Conservation (phyloP, 75 land plant species). For the Cryptomeria japonica region DNA sequence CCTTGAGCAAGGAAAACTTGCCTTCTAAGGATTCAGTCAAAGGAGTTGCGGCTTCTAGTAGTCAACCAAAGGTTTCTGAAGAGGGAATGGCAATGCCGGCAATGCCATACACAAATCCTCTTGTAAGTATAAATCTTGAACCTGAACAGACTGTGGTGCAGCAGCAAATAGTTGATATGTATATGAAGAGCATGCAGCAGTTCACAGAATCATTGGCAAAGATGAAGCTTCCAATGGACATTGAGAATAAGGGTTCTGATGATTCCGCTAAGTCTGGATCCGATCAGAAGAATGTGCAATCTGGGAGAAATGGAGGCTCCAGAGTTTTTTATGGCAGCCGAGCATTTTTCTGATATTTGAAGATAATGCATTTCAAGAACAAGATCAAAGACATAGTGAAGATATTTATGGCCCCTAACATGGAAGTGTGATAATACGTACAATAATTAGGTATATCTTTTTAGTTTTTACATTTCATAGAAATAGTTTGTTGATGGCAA, state of each 20-base stretch:
- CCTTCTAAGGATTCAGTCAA: conserved; percentile 16
- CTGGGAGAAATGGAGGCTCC: conserved; percentile 33
- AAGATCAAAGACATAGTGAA: neutral
- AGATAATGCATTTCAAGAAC: conserved; percentile 4
- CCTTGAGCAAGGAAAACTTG: conserved; percentile 15
- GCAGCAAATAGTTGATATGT: conserved; percentile 77
- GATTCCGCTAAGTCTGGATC: conserved; percentile 19
- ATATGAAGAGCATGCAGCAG: conserved; percentile 91
- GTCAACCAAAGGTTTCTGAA: conserved; percentile 21
- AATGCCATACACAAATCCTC: conserved; percentile 21
- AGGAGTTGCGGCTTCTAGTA: conserved; percentile 9
- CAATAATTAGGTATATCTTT: neutral
- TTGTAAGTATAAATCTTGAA: conserved; percentile 36
- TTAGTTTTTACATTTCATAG: neutral
- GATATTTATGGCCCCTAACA: neutral
- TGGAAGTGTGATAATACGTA: neutral
- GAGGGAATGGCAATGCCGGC: conserved; percentile 1
- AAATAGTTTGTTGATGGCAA: neutral
- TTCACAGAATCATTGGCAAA: conserved; percentile 77
- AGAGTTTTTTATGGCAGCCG: conserved; percentile 76
- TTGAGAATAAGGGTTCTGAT: conserved; percentile 29
- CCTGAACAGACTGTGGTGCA: conserved; percentile 59
- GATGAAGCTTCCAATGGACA: conserved; percentile 83
- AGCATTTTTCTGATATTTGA: conserved; percentile 67
- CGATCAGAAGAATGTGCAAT: conserved; percentile 32